phyloP scores from a whole-genome alignment of 805 yeast genomes.

The Kazachstania africana region DNA sequence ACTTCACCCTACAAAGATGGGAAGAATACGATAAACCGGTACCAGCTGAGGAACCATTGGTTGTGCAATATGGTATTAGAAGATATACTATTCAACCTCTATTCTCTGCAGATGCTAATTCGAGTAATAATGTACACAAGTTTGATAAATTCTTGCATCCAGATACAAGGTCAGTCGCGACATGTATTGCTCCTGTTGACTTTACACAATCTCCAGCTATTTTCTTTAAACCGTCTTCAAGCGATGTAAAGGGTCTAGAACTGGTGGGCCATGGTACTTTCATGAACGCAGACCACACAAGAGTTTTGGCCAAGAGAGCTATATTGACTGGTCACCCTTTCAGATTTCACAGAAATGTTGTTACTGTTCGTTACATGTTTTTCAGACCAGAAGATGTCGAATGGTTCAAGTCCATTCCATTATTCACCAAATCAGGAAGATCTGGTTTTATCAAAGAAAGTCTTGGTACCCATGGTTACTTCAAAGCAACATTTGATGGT shows the following conservation, averaged over 20 bases:
- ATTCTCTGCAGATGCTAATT: slow-evolving; percentile 67
- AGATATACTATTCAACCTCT: slow-evolving; percentile 73
- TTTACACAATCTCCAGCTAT: slow-evolving; percentile 79
- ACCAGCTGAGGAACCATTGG: slow-evolving; percentile 65
- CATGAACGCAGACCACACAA: slow-evolving; percentile 70
- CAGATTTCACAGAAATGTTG: slow-evolving; percentile 84
- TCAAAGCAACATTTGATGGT: slow-evolving; percentile 90
- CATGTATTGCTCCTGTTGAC: slow-evolving; percentile 77
- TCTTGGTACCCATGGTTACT: slow-evolving; percentile 96
- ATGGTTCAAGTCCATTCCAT: slow-evolving; percentile 82
- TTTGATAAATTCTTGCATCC: slow-evolving; percentile 74
- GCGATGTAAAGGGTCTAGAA: slow-evolving; percentile 38
- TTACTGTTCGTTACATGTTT: slow-evolving; percentile 95
- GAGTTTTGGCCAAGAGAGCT: slow-evolving; percentile 79
- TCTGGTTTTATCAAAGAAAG: slow-evolving; percentile 90
- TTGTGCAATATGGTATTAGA: slow-evolving; percentile 91
- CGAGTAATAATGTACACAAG: slow-evolving; percentile 78
- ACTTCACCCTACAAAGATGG: slow-evolving; percentile 77
- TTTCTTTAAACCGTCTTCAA: slow-evolving; percentile 52
- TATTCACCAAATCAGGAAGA: slow-evolving; percentile 87
- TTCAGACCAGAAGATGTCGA: slow-evolving; percentile 81
- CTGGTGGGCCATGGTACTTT: slow-evolving; percentile 86
- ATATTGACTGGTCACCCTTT: slow-evolving; percentile 90
- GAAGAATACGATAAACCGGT: slow-evolving; percentile 81
- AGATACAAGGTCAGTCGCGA: slow-evolving; percentile 64